phyloP scores from a whole-genome alignment of 495 filamentous ascomycete species.

The Neurospora sublineolata region DNA sequence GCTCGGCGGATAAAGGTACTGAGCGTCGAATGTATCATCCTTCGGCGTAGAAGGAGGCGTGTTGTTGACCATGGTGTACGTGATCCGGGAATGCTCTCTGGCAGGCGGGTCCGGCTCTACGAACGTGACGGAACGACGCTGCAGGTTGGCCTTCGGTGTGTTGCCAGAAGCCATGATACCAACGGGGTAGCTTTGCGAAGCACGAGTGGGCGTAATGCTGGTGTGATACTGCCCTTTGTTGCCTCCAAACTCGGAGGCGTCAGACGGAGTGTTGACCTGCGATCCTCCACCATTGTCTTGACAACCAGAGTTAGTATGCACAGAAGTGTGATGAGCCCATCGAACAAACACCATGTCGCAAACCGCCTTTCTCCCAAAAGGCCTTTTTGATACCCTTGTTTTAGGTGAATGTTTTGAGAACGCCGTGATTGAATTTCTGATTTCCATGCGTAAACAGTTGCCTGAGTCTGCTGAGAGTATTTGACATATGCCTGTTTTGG shows the following conservation, averaged over 20 bases:
- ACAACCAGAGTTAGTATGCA: not conserved
- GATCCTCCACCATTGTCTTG: not conserved
- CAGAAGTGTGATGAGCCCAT: not conserved
- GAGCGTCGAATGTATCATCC: constrained; percentile 34
- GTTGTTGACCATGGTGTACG: not conserved
- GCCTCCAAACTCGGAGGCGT: not conserved
- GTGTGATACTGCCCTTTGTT: not conserved
- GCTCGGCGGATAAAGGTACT: constrained; percentile 40
- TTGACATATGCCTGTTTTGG: not conserved
- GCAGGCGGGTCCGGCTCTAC: not conserved
- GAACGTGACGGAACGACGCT: not conserved
- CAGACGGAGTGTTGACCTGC: not conserved
- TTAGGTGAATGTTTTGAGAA: not conserved
- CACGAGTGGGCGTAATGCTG: not conserved
- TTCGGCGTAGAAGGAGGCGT: constrained; percentile 16
- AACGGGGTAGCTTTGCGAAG: not conserved
- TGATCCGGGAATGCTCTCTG: not conserved
- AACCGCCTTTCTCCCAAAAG: not conserved
- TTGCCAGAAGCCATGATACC: not conserved
- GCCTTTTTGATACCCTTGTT: not conserved
- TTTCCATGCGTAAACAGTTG: not conserved
- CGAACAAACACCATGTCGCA: not conserved
- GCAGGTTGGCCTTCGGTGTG: not conserved
- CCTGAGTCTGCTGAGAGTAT: not conserved
- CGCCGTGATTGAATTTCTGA: not conserved